Base-by-base conservation (phyloP, 208 protist genomes). In the Balamuthia mandrillaris region DNA sequence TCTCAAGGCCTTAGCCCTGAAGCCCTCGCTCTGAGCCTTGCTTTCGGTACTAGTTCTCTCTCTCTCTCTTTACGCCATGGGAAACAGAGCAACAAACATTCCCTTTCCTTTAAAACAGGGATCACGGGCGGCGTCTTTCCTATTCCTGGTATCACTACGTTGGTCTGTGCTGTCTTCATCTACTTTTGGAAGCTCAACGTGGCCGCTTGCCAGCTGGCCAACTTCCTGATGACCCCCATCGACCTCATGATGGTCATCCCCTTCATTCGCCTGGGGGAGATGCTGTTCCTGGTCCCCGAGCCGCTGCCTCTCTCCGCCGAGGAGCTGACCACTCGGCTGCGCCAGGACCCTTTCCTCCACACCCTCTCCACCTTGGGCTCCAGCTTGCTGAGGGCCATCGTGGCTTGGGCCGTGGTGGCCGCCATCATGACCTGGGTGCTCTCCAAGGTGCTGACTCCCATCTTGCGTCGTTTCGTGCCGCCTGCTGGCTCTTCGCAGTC, bases 241-340 rank as follows among this genome's bases (percentile, higher is more conserved):
- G 70, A 79, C 14, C 12, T 79, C n/a, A 79, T 79, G 70, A 79
- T 79, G 70, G 42, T 79, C 70, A 42, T 79, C 18, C 70, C 70
- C 1, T 79, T 79, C 70, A 79, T 79, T n/a, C 70, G 70, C 31
- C 54, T 79, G 70, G 70, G 70, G 16, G 70, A 79, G 70, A 61
- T 24, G 45, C 39, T 79, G 31, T 79, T 79, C 70, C 60, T 79
- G 18, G 70, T 79, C 31, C 54, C 33, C 47, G 70, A 79, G 29
- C 70, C 70, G 5, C 70, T 79, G 1, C 70, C 70, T 33, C 60
- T 79, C 47, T 79, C 70, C 31, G 70, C 70, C 41, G 70, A 79
- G 2, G 60, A 60, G 70, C 70, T 79, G 45, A 49, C 70, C 41
- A 60, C 41, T 49, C 54, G 54, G 70, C 41, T 79, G 31, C 39